phyloP scores from a whole-genome alignment of 2,329 filamentous ascomycete species.

The Podosphaera fusca region DNA sequence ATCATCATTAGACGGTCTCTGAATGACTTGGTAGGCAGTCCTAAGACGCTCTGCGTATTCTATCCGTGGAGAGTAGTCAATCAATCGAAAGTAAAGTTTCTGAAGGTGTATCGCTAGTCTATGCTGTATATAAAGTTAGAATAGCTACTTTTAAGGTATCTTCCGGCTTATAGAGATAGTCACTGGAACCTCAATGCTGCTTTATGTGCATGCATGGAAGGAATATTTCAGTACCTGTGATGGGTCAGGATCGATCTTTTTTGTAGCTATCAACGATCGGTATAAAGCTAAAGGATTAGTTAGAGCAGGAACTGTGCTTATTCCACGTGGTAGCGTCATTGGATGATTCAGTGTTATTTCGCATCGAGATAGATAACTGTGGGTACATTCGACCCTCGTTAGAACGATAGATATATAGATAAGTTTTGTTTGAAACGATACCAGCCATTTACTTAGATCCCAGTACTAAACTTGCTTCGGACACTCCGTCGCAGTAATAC shows the following conservation, averaged over 20 bases:
- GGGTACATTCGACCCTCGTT: too few species aligned
- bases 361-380: too few species aligned
- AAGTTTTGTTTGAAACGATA: too few species aligned
- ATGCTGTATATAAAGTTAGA: conserved; percentile 19
- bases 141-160: background rate
- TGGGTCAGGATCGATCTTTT: conserved; percentile 40
- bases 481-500: too few species aligned
- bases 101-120: conserved; percentile 53
- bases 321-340: conserved; percentile 5
- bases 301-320: conserved; percentile 28
- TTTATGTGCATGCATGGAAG: background rate
- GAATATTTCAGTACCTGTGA: conserved; percentile 24
- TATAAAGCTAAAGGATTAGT: conserved; percentile 60
- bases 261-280: conserved; percentile 41
- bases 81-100: conserved; percentile 33
- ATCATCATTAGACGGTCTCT: conserved; percentile 12
- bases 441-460: too few species aligned
- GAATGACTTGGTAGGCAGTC: conserved; percentile 28
- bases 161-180: background rate
- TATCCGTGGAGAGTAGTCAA: conserved; percentile 47
- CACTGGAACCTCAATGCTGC: background rate
- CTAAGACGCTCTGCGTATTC: conserved; percentile 46
- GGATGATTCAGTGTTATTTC: background rate
- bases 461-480: too few species aligned
- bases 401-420: too few species aligned